A percentile compares a stretch with the other conserved stretches of the same genome.
phyloP scores from a whole-genome alignment of 192 early-diverging fungal genomes.

The Backusella macrospora region DNA sequence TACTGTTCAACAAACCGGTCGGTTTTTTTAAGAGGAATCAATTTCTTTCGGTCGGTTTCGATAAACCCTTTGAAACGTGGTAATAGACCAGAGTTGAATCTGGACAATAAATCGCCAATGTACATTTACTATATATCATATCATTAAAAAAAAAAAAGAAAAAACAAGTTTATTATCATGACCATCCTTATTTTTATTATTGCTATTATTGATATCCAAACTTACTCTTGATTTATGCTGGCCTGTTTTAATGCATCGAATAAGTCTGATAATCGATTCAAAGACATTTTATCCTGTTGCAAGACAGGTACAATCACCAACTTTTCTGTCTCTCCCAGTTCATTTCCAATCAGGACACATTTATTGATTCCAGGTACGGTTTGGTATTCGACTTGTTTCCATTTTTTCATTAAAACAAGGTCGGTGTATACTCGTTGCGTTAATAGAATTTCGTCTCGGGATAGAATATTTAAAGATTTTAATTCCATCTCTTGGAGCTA shows the following conservation, averaged over 20 bases:
- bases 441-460: background rate
- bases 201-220: background rate
- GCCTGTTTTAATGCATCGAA: background rate
- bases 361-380: background rate
- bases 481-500: background rate
- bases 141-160: background rate
- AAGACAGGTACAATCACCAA: background rate
- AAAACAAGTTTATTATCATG: background rate
- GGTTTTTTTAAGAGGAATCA: slow-evolving; percentile 1
- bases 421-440: slow-evolving; percentile 2
- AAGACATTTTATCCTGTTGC: background rate
- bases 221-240: background rate
- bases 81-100: slow-evolving; percentile 31
- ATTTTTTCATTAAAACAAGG: slow-evolving; percentile 18
- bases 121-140: slow-evolving; percentile 15
- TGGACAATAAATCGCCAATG: slow-evolving; percentile 24
- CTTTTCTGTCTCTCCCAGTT: background rate
- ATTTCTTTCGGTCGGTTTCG: slow-evolving; percentile 7
- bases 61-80: slow-evolving; percentile 20
- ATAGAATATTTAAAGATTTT: background rate
- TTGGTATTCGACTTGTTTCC: background rate
- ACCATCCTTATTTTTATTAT: too few species aligned
- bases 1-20: background rate
- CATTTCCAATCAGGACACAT: background rate
- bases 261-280: background rate